Percentiles rank a stretch among this genome's conserved stretches.
Evolutionary conservation across 768 basidiomycete genomes (phyloP).

Genomic region (Termitomyces sp.): DNA sequence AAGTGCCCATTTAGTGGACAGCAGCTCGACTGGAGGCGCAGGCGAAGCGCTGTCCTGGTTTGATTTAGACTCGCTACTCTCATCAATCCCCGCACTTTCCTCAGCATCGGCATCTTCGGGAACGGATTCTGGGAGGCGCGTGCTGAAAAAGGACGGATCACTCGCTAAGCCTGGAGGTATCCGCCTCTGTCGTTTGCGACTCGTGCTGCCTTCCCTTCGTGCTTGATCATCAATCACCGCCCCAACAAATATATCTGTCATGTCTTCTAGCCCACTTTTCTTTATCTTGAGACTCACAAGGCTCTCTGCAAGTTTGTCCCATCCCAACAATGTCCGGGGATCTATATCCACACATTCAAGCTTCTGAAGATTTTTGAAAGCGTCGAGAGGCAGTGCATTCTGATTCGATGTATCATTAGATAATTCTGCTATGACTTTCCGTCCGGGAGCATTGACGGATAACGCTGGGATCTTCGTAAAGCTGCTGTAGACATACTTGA

Average conservation of each 20-base stretch:
- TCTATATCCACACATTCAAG: slow-evolving; percentile 78
- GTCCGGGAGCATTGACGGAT: slow-evolving; percentile 55
- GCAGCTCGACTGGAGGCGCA: slow-evolving; percentile 33
- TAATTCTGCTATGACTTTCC: slow-evolving; percentile 63
- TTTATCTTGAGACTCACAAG: slow-evolving; percentile 70
- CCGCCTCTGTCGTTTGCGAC: slow-evolving; percentile 38
- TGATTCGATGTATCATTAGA: slow-evolving; percentile 61
- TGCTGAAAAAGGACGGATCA: slow-evolving; percentile 41
- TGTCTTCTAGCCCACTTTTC: slow-evolving; percentile 77
- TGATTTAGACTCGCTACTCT: slow-evolving; percentile 14
- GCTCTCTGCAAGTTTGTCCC: slow-evolving; percentile 71
- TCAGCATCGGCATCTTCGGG: slow-evolving; percentile 37
- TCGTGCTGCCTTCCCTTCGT: slow-evolving; percentile 50
- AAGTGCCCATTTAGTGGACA: slow-evolving; percentile 66
- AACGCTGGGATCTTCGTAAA: slow-evolving; percentile 89
- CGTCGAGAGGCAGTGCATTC: slow-evolving; percentile 74
- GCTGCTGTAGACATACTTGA: slow-evolving; percentile 83
- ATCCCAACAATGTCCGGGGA: slow-evolving; percentile 75
- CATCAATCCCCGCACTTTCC: slow-evolving; percentile 11
- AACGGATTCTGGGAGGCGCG: slow-evolving; percentile 52
- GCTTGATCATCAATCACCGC: slow-evolving; percentile 77
- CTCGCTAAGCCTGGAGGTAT: slow-evolving; percentile 33
- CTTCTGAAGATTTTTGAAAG: slow-evolving; percentile 79
- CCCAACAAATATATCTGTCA: slow-evolving; percentile 70
- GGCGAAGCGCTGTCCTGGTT: slow-evolving; percentile 18